A percentile compares a stretch with the other conserved stretches of the same genome.
Evolutionary conservation across 805 yeast species (phyloP).

Genomic region (Kregervanrija delftensis): DNA sequence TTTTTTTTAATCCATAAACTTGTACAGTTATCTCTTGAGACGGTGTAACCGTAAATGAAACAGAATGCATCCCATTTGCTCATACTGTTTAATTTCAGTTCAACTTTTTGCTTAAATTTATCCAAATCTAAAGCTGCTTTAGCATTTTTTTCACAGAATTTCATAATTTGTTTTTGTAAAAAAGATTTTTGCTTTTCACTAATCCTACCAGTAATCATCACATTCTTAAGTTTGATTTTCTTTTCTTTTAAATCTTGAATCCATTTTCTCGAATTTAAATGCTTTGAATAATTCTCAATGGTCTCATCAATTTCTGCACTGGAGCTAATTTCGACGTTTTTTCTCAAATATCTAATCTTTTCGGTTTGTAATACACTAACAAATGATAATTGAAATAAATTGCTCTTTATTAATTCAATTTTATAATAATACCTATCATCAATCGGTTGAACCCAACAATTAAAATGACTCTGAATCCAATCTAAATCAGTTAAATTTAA

Average conservation of each 20-base stretch:
- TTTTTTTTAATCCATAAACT: conserved; percentile 20
- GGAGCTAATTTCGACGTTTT: not conserved
- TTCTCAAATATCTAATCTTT: not conserved
- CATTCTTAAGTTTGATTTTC: not conserved
- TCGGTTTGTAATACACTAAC: conserved; percentile 8
- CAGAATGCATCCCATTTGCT: conserved; percentile 22
- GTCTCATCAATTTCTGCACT: conserved; percentile 2
- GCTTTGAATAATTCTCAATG: not conserved
- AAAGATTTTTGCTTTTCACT: conserved; percentile 20
- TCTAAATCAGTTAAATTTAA: not conserved
- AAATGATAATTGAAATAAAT: conserved; percentile 6
- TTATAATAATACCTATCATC: conserved; percentile 13
- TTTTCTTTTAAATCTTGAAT: conserved; percentile 3
- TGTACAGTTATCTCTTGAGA: conserved; percentile 21
- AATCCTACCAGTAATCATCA: conserved; percentile 3
- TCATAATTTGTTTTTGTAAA: conserved; percentile 10
- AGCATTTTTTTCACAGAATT: conserved; percentile 14
- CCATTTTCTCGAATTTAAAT: conserved; percentile 1
- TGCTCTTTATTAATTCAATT: conserved; percentile 13
- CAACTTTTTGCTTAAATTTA: conserved; percentile 12
- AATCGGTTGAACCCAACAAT: conserved; percentile 18
- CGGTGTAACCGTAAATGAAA: conserved; percentile 26
- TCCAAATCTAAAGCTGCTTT: conserved; percentile 16
- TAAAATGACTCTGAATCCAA: conserved; percentile 16
- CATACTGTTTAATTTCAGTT: conserved; percentile 11